A percentile compares a stretch with the other conserved stretches of the same genome.
phyloP scores from a whole-genome alignment of 202 grass and related monocot species.

The Brachypodium distachyon region DNA sequence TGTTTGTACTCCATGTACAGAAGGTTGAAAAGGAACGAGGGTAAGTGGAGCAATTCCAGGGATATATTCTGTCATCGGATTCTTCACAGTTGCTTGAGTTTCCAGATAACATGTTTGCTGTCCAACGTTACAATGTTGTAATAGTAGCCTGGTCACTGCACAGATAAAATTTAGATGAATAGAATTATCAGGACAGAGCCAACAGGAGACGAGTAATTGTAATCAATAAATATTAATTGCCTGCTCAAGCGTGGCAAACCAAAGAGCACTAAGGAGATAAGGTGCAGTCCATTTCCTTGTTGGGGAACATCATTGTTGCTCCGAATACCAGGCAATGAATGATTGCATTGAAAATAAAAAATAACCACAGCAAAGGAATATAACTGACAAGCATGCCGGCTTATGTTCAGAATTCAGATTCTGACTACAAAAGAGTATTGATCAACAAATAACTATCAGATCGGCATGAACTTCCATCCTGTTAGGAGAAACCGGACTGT shows the following conservation, averaged over 20 bases:
- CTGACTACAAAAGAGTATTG: not conserved
- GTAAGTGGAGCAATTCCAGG: not conserved
- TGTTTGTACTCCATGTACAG: not conserved
- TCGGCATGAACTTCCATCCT: not conserved
- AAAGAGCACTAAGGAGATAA: not conserved
- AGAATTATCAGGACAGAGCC: not conserved
- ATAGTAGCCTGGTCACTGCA: constrained; percentile 13
- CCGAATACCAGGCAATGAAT: not conserved
- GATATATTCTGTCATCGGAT: not conserved
- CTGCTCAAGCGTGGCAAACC: not conserved
- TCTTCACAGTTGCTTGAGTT: not conserved
- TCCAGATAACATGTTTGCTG: not conserved
- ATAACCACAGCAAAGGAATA: not conserved
- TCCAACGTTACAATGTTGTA: not conserved
- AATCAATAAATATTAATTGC: not conserved
- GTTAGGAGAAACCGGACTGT: not conserved
- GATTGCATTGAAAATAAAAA: not conserved
- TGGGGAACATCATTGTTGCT: not conserved
- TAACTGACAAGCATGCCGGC: not conserved
- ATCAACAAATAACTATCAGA: not conserved
- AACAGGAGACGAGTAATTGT: not conserved
- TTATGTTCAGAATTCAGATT: not conserved
- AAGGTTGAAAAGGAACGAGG: not conserved
- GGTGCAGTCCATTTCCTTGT: not conserved
- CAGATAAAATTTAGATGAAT: not conserved